Evolutionary conservation across 176 grass and related monocot species (phyloP), one percentile per base, ranked within the genome.

Genomic region (Carex cristatella): DNA sequence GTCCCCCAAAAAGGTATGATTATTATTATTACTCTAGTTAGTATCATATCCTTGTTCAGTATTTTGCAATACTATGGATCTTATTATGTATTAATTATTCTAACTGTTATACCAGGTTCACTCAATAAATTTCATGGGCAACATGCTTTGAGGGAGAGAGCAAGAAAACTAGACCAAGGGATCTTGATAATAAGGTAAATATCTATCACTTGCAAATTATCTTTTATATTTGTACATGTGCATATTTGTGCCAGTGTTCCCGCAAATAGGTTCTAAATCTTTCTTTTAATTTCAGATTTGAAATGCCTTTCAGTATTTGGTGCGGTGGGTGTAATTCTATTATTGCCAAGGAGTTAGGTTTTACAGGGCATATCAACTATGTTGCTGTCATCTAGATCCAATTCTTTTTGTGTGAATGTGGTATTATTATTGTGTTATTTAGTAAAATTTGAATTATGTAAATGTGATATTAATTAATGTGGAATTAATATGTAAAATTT

Each of bases 51-150:
- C 11, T 31, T 82, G 51, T 60, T 33, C 58, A 30, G 49, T 70
- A 10, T 46, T 70, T 68, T 61, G 18, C 6, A 67, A 79, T 46
- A 82, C 12, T 74, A 11, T 80, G 42, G 46, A 51, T 18, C 15
- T 92, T 61, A 58, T 59, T 49, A 44, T 51, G 31, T 60, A 68
- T 77, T 58, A 18, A 79, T 63, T 54, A 60, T 82, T 82, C 27
- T 54, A 30, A 70, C 35, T 31, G 16, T 15, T 78, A 54, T 77
- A 9, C 49, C 95, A 93, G 95, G 95, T 89, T 92, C 91, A 55
- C 66, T 98, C 76, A 98, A 98, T 90, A 98, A 98, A 74, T 98
- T 98, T 81, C 93, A 92, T 57, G 93, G 96, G 2, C 93, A 98
- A 62, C 95, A 98, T 88, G 88, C 95, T 12, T 89, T 98, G 86